phyloP scores from a whole-genome alignment of 192 early-diverging fungal genomes.

The Coemansia sp. region DNA sequence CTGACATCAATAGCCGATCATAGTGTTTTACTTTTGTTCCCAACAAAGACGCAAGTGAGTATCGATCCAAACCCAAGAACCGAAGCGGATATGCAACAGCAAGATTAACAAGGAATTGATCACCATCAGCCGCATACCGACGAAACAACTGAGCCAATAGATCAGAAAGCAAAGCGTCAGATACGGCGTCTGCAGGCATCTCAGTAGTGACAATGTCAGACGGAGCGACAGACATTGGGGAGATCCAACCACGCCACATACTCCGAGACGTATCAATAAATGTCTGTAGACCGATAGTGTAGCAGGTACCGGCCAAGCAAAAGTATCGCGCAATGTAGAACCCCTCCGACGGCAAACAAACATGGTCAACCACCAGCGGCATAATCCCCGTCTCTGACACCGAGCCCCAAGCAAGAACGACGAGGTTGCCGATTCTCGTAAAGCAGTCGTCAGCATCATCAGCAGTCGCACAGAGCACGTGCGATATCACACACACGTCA shows the following conservation, averaged over 20 bases:
- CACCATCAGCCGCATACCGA: not conserved
- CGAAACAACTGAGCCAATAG: not conserved
- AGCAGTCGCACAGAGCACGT: too few species aligned
- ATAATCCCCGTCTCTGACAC: not conserved
- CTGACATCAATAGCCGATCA: not conserved
- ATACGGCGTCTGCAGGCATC: not conserved
- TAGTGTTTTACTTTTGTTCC: not conserved
- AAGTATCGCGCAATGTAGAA: conserved; percentile 24
- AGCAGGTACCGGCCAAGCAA: not conserved
- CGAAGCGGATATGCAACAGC: not conserved
- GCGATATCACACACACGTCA: too few species aligned
- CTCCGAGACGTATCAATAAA: not conserved
- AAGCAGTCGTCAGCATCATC: not conserved
- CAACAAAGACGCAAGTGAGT: not conserved
- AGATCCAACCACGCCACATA: conserved; percentile 24
- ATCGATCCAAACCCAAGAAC: not conserved
- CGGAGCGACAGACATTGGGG: not conserved
- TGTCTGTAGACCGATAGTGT: conserved; percentile 8
- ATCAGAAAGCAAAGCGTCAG: not conserved
- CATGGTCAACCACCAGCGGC: not conserved
- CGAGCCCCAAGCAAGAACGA: conserved; percentile 23
- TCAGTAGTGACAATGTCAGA: not conserved
- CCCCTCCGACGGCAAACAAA: not conserved
- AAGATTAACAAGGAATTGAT: not conserved
- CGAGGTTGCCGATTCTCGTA: conserved; percentile 13